Conservation (phyloP, 108 stramenopile genomes). For the Hondaea fermentalgiana region DNA sequence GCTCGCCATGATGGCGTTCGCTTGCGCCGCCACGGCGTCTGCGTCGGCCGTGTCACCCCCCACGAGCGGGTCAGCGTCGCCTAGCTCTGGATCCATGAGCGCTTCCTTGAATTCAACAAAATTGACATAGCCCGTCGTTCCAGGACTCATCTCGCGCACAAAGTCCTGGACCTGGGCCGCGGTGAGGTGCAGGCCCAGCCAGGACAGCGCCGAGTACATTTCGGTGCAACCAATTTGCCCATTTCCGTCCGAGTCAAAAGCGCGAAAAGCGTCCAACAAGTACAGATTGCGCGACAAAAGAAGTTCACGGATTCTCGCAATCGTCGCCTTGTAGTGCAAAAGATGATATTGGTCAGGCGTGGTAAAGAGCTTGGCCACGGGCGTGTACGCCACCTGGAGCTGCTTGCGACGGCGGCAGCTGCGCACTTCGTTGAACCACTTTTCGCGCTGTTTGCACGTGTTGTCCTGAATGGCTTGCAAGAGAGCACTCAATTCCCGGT, state of each 20-base stretch:
- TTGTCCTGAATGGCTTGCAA: conserved; percentile 85
- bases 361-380: conserved; percentile 83
- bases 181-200: conserved; percentile 41
- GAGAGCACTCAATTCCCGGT: conserved; percentile 71
- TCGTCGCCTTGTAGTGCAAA: conserved; percentile 83
- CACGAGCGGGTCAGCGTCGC: conserved; percentile 10
- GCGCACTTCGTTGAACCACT: conserved; percentile 85
- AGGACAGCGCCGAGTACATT: conserved; percentile 46
- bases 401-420: conserved; percentile 87
- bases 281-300: conserved; percentile 85
- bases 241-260: conserved; percentile 44
- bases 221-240: conserved; percentile 49
- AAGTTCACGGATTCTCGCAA: conserved; percentile 74
- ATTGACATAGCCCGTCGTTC: conserved; percentile 35
- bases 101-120: conserved; percentile 55
- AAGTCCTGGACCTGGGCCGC: conserved; percentile 46
- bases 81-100: conserved; percentile 33
- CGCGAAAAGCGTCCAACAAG: conserved; percentile 44
- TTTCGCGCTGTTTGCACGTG: conserved; percentile 64
- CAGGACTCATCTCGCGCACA: conserved; percentile 37
- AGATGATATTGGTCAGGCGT: conserved; percentile 88
- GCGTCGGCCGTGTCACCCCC: not conserved
- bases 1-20: not conserved
- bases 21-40: not conserved
- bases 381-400: conserved; percentile 70